Percentiles rank a stretch among this genome's conserved stretches.
Conservation (phyloP, 257 asterid genomes). For the Scutellaria galericulata region DNA sequence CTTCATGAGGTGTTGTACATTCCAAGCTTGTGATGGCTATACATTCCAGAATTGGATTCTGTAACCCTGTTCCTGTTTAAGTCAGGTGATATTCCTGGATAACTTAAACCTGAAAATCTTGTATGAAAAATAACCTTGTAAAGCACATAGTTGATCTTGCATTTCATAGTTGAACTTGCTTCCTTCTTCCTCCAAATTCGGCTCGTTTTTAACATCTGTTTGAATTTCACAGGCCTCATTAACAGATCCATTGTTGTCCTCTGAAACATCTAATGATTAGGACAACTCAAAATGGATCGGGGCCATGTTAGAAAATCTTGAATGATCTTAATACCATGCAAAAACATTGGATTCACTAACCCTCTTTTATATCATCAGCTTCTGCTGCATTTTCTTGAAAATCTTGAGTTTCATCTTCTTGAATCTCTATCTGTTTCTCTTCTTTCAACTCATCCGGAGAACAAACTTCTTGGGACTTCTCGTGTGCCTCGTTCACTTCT, state of each 20-base stretch:
- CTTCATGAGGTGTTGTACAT: slow-evolving; percentile 22
- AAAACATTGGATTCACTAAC: slow-evolving; percentile 36
- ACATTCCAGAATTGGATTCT: slow-evolving; percentile 24
- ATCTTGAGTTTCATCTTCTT: slow-evolving; percentile 39
- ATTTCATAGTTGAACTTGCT: slow-evolving; percentile 26
- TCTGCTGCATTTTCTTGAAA: slow-evolving; percentile 34
- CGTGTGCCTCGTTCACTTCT: slow-evolving; percentile 44
- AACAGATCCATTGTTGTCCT: slow-evolving; percentile 30
- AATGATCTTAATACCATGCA: not conserved
- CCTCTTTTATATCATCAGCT: slow-evolving; percentile 24
- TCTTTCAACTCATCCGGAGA: slow-evolving; percentile 31
- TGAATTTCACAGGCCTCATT: slow-evolving; percentile 31
- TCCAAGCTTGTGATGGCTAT: not conserved
- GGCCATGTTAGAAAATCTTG: not conserved
- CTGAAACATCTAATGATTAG: slow-evolving; percentile 33
- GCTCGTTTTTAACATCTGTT: slow-evolving; percentile 24
- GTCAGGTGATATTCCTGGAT: not conserved
- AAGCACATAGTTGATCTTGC: slow-evolving; percentile 38
- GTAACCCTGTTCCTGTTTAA: slow-evolving; percentile 38
- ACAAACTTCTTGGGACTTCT: slow-evolving; percentile 29
- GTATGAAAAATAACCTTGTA: slow-evolving; percentile 44
- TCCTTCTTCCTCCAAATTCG: slow-evolving; percentile 33
- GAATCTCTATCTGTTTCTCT: slow-evolving; percentile 36
- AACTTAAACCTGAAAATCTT: not conserved
- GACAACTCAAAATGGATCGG: slow-evolving; percentile 3